Percentiles rank a stretch among this genome's conserved stretches.
Evolutionary conservation across 306 rosid genomes (phyloP).

Genomic region (Quercus alba): DNA sequence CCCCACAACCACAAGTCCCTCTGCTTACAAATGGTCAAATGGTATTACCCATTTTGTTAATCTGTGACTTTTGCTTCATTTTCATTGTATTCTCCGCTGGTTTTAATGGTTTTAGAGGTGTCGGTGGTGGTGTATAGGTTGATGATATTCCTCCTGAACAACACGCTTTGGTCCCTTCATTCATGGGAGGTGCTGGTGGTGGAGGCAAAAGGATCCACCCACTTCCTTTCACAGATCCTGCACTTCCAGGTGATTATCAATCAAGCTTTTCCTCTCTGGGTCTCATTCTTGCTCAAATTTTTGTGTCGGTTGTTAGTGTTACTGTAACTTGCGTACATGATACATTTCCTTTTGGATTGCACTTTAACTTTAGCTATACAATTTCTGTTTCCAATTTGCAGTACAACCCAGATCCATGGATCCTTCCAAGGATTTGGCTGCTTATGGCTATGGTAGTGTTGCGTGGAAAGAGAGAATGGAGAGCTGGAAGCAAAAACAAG

Average conservation of each 20-base stretch:
- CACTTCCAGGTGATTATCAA: slow-evolving; percentile 15
- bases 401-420: slow-evolving; percentile 57
- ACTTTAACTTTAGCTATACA: not conserved
- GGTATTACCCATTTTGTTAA: slow-evolving; percentile 4
- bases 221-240: slow-evolving; percentile 24
- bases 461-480: slow-evolving; percentile 69
- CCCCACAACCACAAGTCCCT: slow-evolving; percentile 11
- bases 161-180: slow-evolving; percentile 44
- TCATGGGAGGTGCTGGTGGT: slow-evolving; percentile 20
- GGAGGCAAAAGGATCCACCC: slow-evolving; percentile 29
- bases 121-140: slow-evolving; percentile 20
- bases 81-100: not conserved
- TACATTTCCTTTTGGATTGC: not conserved
- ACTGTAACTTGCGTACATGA: not conserved
- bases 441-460: slow-evolving; percentile 73
- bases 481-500: slow-evolving; percentile 52
- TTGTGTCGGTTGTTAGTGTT: not conserved
- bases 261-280: not conserved
- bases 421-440: slow-evolving; percentile 63
- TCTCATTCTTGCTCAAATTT: not conserved
- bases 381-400: not conserved
- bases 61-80: not conserved
- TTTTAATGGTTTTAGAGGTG: slow-evolving; percentile 6
- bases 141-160: slow-evolving; percentile 37
- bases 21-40: slow-evolving; percentile 37